A percentile compares a stretch with the other conserved stretches of the same genome.
These are phyloP conservation scores for Stygiomarasmius scandens DNA, from an alignment of 1,284 basidiomycete species.

Conservation along the genomic window DNA sequence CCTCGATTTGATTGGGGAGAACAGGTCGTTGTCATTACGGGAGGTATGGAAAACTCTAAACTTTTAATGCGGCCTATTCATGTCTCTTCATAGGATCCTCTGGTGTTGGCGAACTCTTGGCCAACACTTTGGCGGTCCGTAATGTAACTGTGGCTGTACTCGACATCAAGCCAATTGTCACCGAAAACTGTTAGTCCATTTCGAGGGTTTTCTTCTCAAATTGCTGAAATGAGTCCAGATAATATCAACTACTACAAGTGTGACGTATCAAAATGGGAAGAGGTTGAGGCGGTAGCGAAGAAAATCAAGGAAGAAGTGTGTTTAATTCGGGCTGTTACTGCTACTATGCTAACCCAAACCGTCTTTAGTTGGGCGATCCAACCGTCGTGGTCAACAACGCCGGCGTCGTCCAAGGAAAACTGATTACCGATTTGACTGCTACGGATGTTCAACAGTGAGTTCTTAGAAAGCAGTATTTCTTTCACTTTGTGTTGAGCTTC, in stretches of 20 bases:
- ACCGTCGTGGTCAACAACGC: slow-evolving; percentile 96
- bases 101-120: slow-evolving; percentile 86
- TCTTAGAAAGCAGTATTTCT: neutral
- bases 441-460: slow-evolving; percentile 81
- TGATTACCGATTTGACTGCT: slow-evolving; percentile 76
- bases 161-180: slow-evolving; percentile 75
- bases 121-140: slow-evolving; percentile 79
- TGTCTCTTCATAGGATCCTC: slow-evolving; percentile 67
- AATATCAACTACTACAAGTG: slow-evolving; percentile 85
- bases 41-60: slow-evolving; percentile 55
- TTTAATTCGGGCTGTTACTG: neutral
- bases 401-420: slow-evolving; percentile 90
- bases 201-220: slow-evolving; percentile 9
- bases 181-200: slow-evolving; percentile 66
- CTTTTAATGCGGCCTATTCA: neutral
- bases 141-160: slow-evolving; percentile 86
- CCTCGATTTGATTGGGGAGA: slow-evolving; percentile 76
- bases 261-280: slow-evolving; percentile 86
- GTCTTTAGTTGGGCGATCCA: slow-evolving; percentile 77
- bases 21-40: slow-evolving; percentile 88
- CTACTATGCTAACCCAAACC: neutral
- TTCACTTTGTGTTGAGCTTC: slow-evolving; percentile 2
- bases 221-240: slow-evolving; percentile 42
- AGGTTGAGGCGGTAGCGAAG: slow-evolving; percentile 74
- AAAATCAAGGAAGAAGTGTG: slow-evolving; percentile 75